Base-by-base conservation (phyloP, 768 basidiomycete genomes). In the Hericium erinaceus region DNA sequence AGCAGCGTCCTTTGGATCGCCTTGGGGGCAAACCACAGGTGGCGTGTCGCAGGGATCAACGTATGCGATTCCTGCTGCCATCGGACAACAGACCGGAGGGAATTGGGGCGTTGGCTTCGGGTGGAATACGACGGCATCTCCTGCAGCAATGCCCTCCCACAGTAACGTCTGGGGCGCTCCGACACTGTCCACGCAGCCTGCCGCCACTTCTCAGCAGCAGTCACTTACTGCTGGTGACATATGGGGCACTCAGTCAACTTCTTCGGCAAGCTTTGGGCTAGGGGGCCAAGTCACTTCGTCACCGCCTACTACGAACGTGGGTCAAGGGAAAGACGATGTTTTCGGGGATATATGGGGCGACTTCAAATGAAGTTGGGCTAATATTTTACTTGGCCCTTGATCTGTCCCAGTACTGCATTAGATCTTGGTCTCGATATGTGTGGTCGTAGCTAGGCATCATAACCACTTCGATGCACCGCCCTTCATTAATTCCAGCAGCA, bases 291-390 rank as follows among this genome's bases (percentile, higher is more conserved):
- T 33, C 33, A 33, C 33, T 33, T 33, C 33, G 33, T 8, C 33
- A 8, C 33, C 33, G 33, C 33, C 33, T 33, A 33, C 72, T n/a
- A 59, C 66, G 0, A 67, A 66, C 20, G 40, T 54, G 1, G 26
- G 53, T 52, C 67, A 72, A 59, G 85, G 87, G 74, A 86, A 80
- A 70, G 89, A 90, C 60, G 89, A 92, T 64, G 83, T 75, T 7
- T 92, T 92, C 66, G 88, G 86, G 7, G 88, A 92, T 70, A 69
- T 92, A 52, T 92, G 90, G 90, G 87, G 88, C 52, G 81, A 84
- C 40, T 89, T 89, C 70, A 90, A 90, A 75, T 91, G 76, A 65
- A 41, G 18, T 57, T 33, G 18, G 46, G 16, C 24, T 13, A 15
- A 41, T 44, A 39, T 46, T 39, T 44, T 37, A 52, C 11, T 18